These are phyloP conservation scores for Cornus suecica DNA, from an alignment of 148 eudicot species.

Conservation along the genomic window DNA sequence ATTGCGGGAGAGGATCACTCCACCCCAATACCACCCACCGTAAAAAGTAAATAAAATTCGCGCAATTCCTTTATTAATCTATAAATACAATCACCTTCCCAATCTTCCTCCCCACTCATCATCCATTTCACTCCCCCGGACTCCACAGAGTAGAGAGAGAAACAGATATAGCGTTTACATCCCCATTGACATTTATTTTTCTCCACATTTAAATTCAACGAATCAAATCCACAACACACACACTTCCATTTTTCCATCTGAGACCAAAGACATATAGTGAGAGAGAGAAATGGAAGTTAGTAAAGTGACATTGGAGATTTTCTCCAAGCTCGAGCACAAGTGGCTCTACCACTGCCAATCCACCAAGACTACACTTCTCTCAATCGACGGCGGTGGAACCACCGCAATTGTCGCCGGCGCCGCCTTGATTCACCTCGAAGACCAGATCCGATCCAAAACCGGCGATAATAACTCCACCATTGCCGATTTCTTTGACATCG, in stretches of 20 bases:
- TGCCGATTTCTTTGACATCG: constrained; percentile 67
- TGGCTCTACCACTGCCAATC: constrained; percentile 45
- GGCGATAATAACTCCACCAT: constrained; percentile 56
- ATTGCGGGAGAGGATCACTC: too few species aligned
- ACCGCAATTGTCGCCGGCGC: constrained; percentile 58
- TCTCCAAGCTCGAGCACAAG: constrained; percentile 61
- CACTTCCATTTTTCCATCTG: neutral
- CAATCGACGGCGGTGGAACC: constrained; percentile 89
- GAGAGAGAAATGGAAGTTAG: constrained; percentile 49
- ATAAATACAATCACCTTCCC: neutral
- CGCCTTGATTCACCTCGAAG: constrained; percentile 58
- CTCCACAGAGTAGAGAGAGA: constrained; percentile 8
- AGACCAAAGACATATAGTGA: neutral
- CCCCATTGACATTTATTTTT: constrained; percentile 5
- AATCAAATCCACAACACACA: constrained; percentile 2
- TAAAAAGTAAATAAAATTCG: neutral
- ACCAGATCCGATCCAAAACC: constrained; percentile 52
- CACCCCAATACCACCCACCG: neutral
- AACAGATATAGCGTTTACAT: neutral
- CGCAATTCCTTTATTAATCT: neutral
- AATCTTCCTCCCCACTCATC: too few species aligned
- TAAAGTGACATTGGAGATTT: constrained; percentile 67
- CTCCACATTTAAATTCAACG: neutral
- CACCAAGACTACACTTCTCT: constrained; percentile 54
- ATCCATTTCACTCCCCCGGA: neutral